Percentiles rank a stretch among this genome's conserved stretches.
Conservation (phyloP, 345 rosid genomes). For the Arabis alpina region DNA sequence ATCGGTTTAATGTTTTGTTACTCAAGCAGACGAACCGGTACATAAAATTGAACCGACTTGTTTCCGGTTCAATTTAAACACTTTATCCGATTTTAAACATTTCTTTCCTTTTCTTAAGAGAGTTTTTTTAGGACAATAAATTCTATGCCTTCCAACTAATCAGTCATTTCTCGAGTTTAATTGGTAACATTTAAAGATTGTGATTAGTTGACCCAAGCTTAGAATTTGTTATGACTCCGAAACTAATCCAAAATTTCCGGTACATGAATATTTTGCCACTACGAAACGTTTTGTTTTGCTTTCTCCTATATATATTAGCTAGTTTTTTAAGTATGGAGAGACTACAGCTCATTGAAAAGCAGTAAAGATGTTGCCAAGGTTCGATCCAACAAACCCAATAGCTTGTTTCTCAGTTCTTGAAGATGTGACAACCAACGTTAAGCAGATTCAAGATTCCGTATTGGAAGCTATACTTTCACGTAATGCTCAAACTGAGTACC, state of each 20-base stretch:
- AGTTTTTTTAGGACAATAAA: slow-evolving; percentile 9
- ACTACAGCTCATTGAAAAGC: too few species aligned
- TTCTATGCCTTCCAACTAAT: not conserved
- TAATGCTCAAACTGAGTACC: slow-evolving; percentile 70
- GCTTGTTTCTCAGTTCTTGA: slow-evolving; percentile 64
- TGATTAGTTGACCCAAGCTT: too few species aligned
- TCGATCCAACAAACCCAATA: slow-evolving; percentile 62
- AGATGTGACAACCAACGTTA: slow-evolving; percentile 64
- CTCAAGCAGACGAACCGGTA: slow-evolving; percentile 8
- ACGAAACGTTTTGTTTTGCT: slow-evolving; percentile 27
- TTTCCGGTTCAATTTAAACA: slow-evolving; percentile 12
- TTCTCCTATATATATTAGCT: not conserved
- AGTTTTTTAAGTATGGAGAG: not conserved
- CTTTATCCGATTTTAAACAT: slow-evolving; percentile 8
- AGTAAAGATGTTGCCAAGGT: slow-evolving; percentile 54
- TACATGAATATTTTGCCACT: slow-evolving; percentile 20
- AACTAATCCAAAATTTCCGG: slow-evolving; percentile 3
- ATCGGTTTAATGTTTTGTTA: slow-evolving; percentile 7
- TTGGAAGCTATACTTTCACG: slow-evolving; percentile 56
- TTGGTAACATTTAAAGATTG: too few species aligned
- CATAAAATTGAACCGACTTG: slow-evolving; percentile 15
- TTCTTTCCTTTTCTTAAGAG: not conserved
- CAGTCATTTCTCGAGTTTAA: too few species aligned
- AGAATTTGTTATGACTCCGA: not conserved
- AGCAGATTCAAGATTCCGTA: slow-evolving; percentile 58